Base-by-base conservation (phyloP, 371 early-diverging fungal genomes). In the Mortierella sp. region DNA sequence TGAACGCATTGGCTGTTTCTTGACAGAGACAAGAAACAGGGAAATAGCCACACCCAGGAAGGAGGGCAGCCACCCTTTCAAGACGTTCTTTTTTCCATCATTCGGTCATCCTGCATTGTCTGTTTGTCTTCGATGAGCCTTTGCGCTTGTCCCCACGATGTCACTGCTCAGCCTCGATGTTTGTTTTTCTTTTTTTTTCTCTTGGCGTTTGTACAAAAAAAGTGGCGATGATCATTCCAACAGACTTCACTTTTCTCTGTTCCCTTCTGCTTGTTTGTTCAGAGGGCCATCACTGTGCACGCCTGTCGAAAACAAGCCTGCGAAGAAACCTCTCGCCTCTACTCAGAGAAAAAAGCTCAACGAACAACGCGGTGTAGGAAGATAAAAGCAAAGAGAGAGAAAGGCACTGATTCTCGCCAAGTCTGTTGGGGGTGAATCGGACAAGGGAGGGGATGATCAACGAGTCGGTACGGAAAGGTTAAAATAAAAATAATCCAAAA, bases 91-190 rank as follows among this genome's bases (percentile, higher is more conserved):
- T 9, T 21, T 21, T 8, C 19, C n/a, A n/a, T 6, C 54, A 54
- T 54, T 54, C 54, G 54, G 54, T 54, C 54, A 54, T 54, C n/a
- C n/a, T n/a, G 54, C 54, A 54, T 54, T 53, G 53, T 53, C 3
- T 53, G 53, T 2, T 28, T 5, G 6, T 2, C 5, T 16, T 59
- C 59, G 59, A 59, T 59, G 59, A 14, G 16, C 59, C 59, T 31
- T 55, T 59, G 59, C 31, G 48, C 48, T 48, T 48, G 48, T 48
- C 14, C 9, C 48, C 14, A 5, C 13, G 11, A 11, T 31, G 61
- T 61, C 9, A 61, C 19, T 37, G 67, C 67, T 37, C 67, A 37
- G 67, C n/a, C 67, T 67, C 40, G 34, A 61, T 61, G 31, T 40
- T 9, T 24, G 9, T 13, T 46, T 46, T 46, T 70, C 9, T 28